Base-by-base conservation (phyloP, 768 basidiomycete genomes). In the Lentinus brumalis region DNA sequence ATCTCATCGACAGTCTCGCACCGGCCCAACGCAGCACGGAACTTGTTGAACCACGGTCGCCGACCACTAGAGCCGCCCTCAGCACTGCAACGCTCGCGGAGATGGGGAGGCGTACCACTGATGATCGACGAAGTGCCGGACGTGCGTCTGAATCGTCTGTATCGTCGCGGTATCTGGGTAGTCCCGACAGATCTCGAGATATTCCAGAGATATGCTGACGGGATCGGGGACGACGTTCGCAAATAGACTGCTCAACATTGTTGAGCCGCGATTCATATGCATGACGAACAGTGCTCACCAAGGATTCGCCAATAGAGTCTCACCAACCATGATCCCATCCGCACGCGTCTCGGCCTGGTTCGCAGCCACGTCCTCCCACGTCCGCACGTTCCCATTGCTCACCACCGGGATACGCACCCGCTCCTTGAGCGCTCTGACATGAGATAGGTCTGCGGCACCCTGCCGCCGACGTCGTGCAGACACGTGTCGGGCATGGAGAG, bases 281-380 rank as follows among this genome's bases (percentile, higher is more conserved):
- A 32, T 3, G 32, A 15, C 10, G n/a, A 8, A 11, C 14, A 31
- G 38, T 39, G 11, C 79, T 39, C 61, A 91, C 91, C 83, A 86
- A 35, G 90, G 89, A 73, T 93, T 91, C 16, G 82, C 83, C 5
- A 91, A 76, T 38, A 92, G 73, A n/a, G 84, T 82, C 69, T 92
- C 91, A 9, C 88, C 91, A 1, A 92, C 88, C 91, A 93, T 93
- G 56, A 88, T 70, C 9, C 91, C 91, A 66, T 89, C 85, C 46
- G 89, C 88, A 15, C 80, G 77, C 3, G 89, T 90, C 49, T 75
- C 76, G 32, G 71, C 68, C 53, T 80, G 69, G 68, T 92, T 91
- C 29, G 69, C 69, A 60, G 73, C 70, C 12, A 92, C 70, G 69
- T 93, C 86, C 31, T 74, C 73, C 74, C 81, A 86, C 16, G 71